A percentile compares a stretch with the other conserved stretches of the same genome.
phyloP scores from a whole-genome alignment of 2,329 filamentous ascomycete genomes.

The Xylaria sp. region DNA sequence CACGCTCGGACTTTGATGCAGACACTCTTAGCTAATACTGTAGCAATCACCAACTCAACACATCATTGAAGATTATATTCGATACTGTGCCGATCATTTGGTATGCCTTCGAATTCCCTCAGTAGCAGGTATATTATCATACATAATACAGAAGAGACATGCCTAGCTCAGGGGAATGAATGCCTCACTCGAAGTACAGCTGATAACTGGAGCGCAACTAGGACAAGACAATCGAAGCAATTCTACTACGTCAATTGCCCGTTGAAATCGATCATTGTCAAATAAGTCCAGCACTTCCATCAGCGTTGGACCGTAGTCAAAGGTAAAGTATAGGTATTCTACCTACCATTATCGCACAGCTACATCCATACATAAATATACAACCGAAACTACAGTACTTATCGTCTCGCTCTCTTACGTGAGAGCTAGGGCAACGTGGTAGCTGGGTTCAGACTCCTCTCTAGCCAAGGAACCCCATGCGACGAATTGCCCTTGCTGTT shows the following conservation, averaged over 20 bases:
- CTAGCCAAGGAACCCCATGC: constrained; percentile 10
- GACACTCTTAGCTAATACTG: constrained; percentile 3
- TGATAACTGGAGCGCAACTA: not conserved
- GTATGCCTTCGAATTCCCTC: constrained; percentile 6
- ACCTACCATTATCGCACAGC: not conserved
- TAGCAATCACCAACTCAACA: constrained; percentile 1
- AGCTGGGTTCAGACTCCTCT: constrained; percentile 29
- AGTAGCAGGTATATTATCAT: constrained; percentile 3
- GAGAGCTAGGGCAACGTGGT: constrained; percentile 35
- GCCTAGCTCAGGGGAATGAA: not conserved
- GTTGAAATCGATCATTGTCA: not conserved
- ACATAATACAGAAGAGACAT: not conserved
- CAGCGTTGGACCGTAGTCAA: not conserved
- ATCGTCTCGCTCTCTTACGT: constrained; percentile 25
- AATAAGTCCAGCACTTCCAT: constrained; percentile 5
- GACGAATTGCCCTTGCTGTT: constrained; percentile 13
- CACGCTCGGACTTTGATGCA: constrained; percentile 8
- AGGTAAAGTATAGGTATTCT: not conserved
- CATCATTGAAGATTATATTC: constrained; percentile 3
- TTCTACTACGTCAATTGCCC: not conserved
- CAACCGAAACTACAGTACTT: constrained; percentile 1
- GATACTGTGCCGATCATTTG: constrained; percentile 24
- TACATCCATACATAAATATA: not conserved
- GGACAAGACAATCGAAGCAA: not conserved
- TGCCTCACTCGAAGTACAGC: not conserved